Percentiles rank a stretch among this genome's conserved stretches.
Conservation (phyloP, 768 basidiomycete species). For the Exidia glandulosa region DNA sequence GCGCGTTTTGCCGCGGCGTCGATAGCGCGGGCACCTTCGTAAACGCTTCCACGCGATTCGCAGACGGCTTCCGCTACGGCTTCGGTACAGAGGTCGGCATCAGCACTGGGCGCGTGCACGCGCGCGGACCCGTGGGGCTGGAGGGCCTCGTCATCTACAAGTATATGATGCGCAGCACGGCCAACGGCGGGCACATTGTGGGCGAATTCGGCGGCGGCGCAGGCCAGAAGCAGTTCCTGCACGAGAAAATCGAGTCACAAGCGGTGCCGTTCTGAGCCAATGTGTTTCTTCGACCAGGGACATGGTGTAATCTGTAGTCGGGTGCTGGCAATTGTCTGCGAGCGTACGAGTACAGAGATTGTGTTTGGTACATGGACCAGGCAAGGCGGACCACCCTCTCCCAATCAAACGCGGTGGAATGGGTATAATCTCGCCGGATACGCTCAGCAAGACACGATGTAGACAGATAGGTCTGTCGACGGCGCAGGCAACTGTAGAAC, state of each 20-base stretch:
- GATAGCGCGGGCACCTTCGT: constrained; percentile 89
- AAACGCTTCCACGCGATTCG: constrained; percentile 92
- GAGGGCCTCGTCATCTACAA: constrained; percentile 94
- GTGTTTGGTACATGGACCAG: too few species aligned
- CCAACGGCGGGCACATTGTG: constrained; percentile 66
- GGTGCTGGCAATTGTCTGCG: too few species aligned
- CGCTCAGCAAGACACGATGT: too few species aligned
- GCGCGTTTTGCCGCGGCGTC: constrained; percentile 74
- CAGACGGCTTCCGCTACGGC: constrained; percentile 93
- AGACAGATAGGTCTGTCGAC: too few species aligned
- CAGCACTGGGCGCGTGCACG: constrained; percentile 92
- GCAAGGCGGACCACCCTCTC: too few species aligned
- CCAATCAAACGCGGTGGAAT: too few species aligned
- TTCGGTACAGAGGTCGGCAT: constrained; percentile 98
- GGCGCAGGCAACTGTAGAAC: too few species aligned
- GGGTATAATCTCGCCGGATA: too few species aligned
- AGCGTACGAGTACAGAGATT: too few species aligned
- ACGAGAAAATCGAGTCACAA: constrained; percentile 34
- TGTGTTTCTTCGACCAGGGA: not conserved
- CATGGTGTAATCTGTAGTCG: too few species aligned
- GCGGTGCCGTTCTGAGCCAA: constrained; percentile 34
- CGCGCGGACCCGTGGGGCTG: constrained; percentile 89
- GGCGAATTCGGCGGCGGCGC: constrained; percentile 69
- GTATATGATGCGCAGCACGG: constrained; percentile 78
- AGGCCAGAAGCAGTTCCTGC: constrained; percentile 66